phyloP scores from a whole-genome alignment of 352 stramenopile species.

The Globisporangium nodosum region DNA sequence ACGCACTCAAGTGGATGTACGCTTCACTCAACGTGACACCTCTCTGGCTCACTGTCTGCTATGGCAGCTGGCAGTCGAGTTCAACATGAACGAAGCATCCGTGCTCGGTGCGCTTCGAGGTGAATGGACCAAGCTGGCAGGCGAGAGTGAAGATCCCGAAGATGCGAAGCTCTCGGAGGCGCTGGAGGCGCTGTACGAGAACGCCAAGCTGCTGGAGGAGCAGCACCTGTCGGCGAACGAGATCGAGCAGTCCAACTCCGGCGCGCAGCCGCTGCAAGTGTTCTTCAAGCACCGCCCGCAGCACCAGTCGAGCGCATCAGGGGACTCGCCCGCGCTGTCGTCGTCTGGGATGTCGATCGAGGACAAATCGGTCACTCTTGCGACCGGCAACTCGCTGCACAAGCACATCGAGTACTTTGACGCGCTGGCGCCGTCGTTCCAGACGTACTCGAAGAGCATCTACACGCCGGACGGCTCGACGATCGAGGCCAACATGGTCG shows the following conservation, averaged over 20 bases:
- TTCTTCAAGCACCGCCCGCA: slow-evolving; percentile 84
- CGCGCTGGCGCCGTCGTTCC: slow-evolving; percentile 40
- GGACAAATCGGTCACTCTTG: slow-evolving; percentile 37
- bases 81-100: slow-evolving; percentile 57
- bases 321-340: slow-evolving; percentile 14
- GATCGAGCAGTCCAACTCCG: slow-evolving; percentile 21
- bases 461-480: slow-evolving; percentile 66
- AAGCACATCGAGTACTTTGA: slow-evolving; percentile 64
- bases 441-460: slow-evolving; percentile 67
- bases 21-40: neutral
- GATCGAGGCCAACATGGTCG: slow-evolving; percentile 55
- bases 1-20: neutral
- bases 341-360: slow-evolving; percentile 7
- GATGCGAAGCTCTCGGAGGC: slow-evolving; percentile 29
- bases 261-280: slow-evolving; percentile 55
- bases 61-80: slow-evolving; percentile 64
- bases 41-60: neutral
- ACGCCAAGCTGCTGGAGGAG: slow-evolving; percentile 44
- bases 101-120: slow-evolving; percentile 43
- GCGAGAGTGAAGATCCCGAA: slow-evolving; percentile 15
- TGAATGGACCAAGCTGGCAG: slow-evolving; percentile 37
- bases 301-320: neutral
- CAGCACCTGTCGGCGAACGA: slow-evolving; percentile 32
- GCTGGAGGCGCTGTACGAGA: slow-evolving; percentile 43
- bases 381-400: slow-evolving; percentile 32